Evolutionary conservation across 352 stramenopile genomes (phyloP).

Genomic region (Globisporangium acanthophoron): DNA sequence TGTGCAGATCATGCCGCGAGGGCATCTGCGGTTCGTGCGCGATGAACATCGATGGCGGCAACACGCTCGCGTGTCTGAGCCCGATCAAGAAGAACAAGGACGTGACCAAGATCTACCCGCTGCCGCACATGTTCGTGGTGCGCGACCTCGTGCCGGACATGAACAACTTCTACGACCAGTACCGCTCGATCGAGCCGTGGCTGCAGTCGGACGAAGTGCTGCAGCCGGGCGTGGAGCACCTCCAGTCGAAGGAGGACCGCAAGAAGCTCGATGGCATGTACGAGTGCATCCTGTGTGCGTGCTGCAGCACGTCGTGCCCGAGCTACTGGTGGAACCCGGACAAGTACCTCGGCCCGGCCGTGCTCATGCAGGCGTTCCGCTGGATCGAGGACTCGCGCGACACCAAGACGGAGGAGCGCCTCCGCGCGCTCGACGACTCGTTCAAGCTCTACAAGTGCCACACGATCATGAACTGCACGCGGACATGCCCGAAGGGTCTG

Average conservation of each 20-base stretch:
- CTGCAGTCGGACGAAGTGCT: conserved; percentile 93
- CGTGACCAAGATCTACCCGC: conserved; percentile 97
- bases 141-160: conserved; percentile 99
- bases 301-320: conserved; percentile 98
- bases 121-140: conserved; percentile 99
- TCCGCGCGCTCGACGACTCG: conserved; percentile 95
- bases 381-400: conserved; percentile 99
- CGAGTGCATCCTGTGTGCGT: conserved; percentile 99
- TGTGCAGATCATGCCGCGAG: conserved; percentile 93
- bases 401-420: conserved; percentile 94
- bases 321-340: conserved; percentile 99
- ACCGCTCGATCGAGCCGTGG: conserved; percentile 98
- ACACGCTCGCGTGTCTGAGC: conserved; percentile 97
- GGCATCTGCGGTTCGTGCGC: conserved; percentile 99
- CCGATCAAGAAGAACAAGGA: conserved; percentile 95
- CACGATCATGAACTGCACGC: conserved; percentile 99
- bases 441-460: conserved; percentile 99
- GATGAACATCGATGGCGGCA: conserved; percentile 99
- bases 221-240: conserved; percentile 79
- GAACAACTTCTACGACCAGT: conserved; percentile 99
- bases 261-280: conserved; percentile 99
- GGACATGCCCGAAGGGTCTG: conserved; percentile 99
- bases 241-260: conserved; percentile 93
- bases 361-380: conserved; percentile 94
- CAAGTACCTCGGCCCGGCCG: conserved; percentile 92